phyloP scores from a whole-genome alignment of 306 rosid species.

The Cucumis melo region DNA sequence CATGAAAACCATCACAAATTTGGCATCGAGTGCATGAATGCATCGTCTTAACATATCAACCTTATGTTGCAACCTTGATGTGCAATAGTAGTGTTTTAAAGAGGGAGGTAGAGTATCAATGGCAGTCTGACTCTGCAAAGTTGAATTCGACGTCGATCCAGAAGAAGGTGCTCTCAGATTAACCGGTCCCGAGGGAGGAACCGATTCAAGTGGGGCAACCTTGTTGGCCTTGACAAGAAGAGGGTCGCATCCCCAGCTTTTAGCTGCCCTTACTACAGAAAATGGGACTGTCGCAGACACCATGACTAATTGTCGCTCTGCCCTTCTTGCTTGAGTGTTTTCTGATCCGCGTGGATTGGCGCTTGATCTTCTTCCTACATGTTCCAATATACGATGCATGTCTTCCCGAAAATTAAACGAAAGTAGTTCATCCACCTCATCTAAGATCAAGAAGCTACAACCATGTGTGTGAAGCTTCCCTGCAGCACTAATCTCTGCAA shows the following conservation, averaged over 20 bases:
- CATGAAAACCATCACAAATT: constrained; percentile 83
- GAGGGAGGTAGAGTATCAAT: constrained; percentile 72
- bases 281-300: constrained; percentile 91
- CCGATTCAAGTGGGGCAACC: constrained; percentile 43
- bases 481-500: constrained; percentile 80
- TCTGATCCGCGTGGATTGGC: constrained; percentile 23
- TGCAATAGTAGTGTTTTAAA: constrained; percentile 63
- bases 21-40: constrained; percentile 85
- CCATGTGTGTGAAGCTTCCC: constrained; percentile 87
- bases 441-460: constrained; percentile 66
- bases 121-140: constrained; percentile 32
- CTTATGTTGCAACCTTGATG: constrained; percentile 74
- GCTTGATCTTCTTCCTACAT: constrained; percentile 69
- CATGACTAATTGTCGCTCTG: constrained; percentile 60
- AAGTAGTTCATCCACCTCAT: constrained; percentile 86
- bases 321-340: constrained; percentile 20
- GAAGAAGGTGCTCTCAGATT: constrained; percentile 25
- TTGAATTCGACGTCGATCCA: constrained; percentile 13
- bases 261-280: constrained; percentile 83
- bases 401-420: constrained; percentile 84
- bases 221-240: constrained; percentile 80
- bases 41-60: constrained; percentile 75
- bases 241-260: constrained; percentile 74
- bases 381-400: constrained; percentile 87
- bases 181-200: constrained; percentile 34